Evolutionary conservation across 306 rosid species (phyloP).

Genomic region (Vigna angularis): DNA sequence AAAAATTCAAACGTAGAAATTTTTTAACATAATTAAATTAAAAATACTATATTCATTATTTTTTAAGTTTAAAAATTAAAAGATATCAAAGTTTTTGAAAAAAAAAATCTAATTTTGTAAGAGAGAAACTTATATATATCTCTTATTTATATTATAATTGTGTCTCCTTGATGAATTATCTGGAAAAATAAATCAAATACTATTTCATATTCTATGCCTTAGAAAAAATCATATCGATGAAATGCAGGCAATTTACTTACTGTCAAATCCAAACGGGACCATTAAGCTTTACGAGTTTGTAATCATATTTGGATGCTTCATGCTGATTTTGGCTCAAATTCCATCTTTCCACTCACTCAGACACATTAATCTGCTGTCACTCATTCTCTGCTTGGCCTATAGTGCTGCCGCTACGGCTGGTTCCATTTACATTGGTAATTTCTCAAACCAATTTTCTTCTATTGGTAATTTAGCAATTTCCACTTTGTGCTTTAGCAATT

Average conservation of each 20-base stretch:
- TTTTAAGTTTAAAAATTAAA: too few relatives aligned
- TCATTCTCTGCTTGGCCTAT: constrained; percentile 64
- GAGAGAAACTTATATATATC: too few relatives aligned
- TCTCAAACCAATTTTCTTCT: background rate
- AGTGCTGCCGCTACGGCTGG: constrained; percentile 70
- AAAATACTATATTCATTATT: too few relatives aligned
- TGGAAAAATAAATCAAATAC: background rate
- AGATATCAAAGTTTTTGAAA: too few relatives aligned
- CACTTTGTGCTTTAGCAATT: constrained; percentile 9
- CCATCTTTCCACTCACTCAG: constrained; percentile 86
- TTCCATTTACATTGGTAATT: constrained; percentile 65
- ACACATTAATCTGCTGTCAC: constrained; percentile 71
- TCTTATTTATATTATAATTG: too few relatives aligned
- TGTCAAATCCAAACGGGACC: constrained; percentile 61
- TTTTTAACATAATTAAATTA: too few relatives aligned
- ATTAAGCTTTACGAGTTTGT: constrained; percentile 78
- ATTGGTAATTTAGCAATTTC: background rate
- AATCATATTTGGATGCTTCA: constrained; percentile 72
- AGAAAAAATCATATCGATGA: background rate
- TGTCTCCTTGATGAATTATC: too few relatives aligned
- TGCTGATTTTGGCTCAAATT: constrained; percentile 77
- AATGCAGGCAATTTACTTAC: constrained; percentile 65
- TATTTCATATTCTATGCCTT: background rate
- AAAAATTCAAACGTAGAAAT: too few relatives aligned
- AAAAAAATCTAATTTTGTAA: too few relatives aligned